A percentile compares a stretch with the other conserved stretches of the same genome.
These are phyloP conservation scores for Bretschneidera sinensis DNA, from an alignment of 345 rosid species.

Conservation along the genomic window DNA sequence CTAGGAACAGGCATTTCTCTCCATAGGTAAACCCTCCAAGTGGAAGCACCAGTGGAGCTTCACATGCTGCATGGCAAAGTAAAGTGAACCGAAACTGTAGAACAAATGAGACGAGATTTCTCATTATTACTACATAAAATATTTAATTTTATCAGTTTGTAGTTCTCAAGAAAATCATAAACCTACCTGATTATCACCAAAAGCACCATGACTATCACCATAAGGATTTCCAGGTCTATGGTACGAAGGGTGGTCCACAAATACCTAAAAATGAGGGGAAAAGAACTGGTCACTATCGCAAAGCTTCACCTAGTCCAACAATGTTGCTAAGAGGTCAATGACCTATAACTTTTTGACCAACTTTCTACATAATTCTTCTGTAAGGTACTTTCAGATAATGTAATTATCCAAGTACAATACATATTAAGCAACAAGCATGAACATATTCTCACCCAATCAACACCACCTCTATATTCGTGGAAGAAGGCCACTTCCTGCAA, in stretches of 20 bases:
- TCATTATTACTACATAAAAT: slow-evolving; percentile 19
- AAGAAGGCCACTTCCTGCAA: slow-evolving; percentile 75
- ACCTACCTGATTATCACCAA: slow-evolving; percentile 87
- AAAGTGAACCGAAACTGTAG: slow-evolving; percentile 89
- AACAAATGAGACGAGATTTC: slow-evolving; percentile 25
- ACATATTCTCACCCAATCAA: slow-evolving; percentile 75
- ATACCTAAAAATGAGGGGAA: slow-evolving; percentile 46
- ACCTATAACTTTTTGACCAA: not conserved
- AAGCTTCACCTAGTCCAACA: not conserved
- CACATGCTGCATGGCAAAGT: slow-evolving; percentile 96
- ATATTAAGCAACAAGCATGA: not conserved
- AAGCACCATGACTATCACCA: slow-evolving; percentile 80
- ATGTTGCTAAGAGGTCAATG: slow-evolving; percentile 7
- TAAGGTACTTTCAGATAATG: not conserved
- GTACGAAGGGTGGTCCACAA: slow-evolving; percentile 77
- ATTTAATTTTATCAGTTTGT: not conserved
- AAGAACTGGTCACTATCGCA: slow-evolving; percentile 2
- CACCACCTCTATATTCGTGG: slow-evolving; percentile 85
- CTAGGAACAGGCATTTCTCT: slow-evolving; percentile 84
- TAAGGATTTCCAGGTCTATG: slow-evolving; percentile 95
- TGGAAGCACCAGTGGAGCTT: slow-evolving; percentile 93
- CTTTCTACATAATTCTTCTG: not conserved
- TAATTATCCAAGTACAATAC: not conserved
- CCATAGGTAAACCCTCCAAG: slow-evolving; percentile 93
- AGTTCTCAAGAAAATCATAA: slow-evolving; percentile 8